Evolutionary conservation across 768 basidiomycete genomes (phyloP).

Genomic region (Cytidiella melzeri): DNA sequence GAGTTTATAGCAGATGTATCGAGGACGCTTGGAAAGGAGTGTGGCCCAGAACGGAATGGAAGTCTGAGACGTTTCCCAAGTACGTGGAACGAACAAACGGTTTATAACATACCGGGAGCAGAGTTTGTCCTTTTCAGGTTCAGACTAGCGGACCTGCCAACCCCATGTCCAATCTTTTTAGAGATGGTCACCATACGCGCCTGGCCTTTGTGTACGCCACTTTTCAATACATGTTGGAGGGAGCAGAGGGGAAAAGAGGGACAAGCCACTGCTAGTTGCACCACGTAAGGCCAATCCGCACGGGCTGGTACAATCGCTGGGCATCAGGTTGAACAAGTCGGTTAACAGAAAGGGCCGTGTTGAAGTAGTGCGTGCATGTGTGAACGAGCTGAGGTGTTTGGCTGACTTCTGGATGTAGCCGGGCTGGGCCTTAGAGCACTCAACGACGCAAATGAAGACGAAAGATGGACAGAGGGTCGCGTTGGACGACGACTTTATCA

Average conservation of each 20-base stretch:
- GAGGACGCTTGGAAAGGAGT: slow-evolving; percentile 71
- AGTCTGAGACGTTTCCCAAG: slow-evolving; percentile 54
- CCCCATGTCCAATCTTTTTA: slow-evolving; percentile 68
- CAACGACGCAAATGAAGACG: slow-evolving; percentile 81
- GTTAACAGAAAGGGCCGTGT: slow-evolving; percentile 37
- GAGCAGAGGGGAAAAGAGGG: too few species aligned
- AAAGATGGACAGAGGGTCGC: slow-evolving; percentile 46
- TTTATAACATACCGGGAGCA: slow-evolving; percentile 68
- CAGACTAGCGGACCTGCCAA: slow-evolving; percentile 43
- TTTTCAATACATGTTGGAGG: slow-evolving; percentile 72
- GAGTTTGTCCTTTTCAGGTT: slow-evolving; percentile 55
- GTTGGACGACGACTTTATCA: slow-evolving; percentile 53
- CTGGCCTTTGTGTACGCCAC: slow-evolving; percentile 67
- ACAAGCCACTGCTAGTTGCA: slow-evolving; percentile 58
- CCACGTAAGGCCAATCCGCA: slow-evolving; percentile 69
- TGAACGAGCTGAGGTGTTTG: too few species aligned
- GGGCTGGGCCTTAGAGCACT: slow-evolving; percentile 86
- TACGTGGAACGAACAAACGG: too few species aligned
- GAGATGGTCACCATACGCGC: slow-evolving; percentile 72
- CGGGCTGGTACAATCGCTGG: slow-evolving; percentile 78
- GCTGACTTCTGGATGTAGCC: slow-evolving; percentile 32
- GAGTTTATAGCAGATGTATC: slow-evolving; percentile 68
- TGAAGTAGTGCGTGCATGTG: slow-evolving; percentile 51
- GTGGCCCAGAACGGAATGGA: slow-evolving; percentile 58
- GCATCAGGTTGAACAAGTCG: slow-evolving; percentile 52